phyloP scores from a whole-genome alignment of 1,284 basidiomycete species.

The Cystobasidium sp. region DNA sequence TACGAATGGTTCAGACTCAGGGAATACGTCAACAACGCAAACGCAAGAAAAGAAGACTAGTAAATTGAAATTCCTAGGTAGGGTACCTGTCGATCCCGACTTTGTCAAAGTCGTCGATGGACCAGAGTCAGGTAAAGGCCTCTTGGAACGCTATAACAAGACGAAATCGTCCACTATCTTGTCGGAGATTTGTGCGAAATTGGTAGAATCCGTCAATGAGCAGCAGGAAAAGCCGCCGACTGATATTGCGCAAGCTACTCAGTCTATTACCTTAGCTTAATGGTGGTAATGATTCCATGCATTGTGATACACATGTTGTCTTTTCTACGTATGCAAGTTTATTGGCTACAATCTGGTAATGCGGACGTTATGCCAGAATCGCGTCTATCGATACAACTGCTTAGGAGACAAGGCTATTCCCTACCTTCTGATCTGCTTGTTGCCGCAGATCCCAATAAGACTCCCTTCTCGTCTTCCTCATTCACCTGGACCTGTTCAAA shows the following conservation, averaged over 20 bases:
- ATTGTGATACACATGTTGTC: background rate
- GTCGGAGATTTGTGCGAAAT: slow-evolving; percentile 27
- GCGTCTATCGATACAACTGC: too few relatives aligned
- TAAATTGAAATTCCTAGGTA: slow-evolving; percentile 71
- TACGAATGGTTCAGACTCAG: background rate
- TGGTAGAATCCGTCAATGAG: slow-evolving; percentile 9
- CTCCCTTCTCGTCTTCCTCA: background rate
- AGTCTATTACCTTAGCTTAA: slow-evolving; percentile 1
- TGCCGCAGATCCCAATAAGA: background rate
- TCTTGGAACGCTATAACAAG: slow-evolving; percentile 43
- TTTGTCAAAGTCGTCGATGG: slow-evolving; percentile 66
- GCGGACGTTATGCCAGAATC: too few relatives aligned
- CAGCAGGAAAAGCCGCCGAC: background rate
- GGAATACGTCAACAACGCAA: slow-evolving; percentile 49
- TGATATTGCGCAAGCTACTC: slow-evolving; percentile 3
- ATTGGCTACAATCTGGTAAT: background rate
- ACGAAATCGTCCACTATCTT: slow-evolving; percentile 41
- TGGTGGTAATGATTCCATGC: background rate
- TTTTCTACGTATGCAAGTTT: background rate
- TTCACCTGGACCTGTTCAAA: slow-evolving; percentile 5
- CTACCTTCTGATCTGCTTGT: too few relatives aligned
- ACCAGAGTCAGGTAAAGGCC: slow-evolving; percentile 28
- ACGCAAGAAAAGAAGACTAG: slow-evolving; percentile 62
- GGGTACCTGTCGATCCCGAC: slow-evolving; percentile 90
- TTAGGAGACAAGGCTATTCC: too few relatives aligned